A percentile compares a stretch with the other conserved stretches of the same genome.
phyloP scores from a whole-genome alignment of 805 yeast species.

The Yarrowia bubula region DNA sequence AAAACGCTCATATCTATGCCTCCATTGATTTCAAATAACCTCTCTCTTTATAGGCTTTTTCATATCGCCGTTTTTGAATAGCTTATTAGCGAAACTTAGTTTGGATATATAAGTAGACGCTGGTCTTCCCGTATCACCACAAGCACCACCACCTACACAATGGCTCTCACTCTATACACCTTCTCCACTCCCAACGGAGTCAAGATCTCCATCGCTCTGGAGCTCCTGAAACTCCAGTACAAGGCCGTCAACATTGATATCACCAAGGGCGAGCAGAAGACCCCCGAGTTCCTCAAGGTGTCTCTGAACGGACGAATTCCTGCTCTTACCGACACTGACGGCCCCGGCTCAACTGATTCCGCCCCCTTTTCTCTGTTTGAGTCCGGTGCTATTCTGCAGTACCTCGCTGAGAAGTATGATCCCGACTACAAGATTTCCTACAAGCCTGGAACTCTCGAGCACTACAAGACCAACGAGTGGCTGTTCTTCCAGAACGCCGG shows the following conservation, averaged over 20 bases:
- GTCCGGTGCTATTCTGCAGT: constrained; percentile 60
- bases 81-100: not conserved
- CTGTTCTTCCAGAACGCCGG: constrained; percentile 58
- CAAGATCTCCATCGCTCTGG: constrained; percentile 42
- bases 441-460: constrained; percentile 42
- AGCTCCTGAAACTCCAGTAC: constrained; percentile 40
- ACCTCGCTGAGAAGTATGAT: constrained; percentile 61
- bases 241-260: constrained; percentile 46
- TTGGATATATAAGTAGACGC: not conserved
- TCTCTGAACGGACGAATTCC: constrained; percentile 69
- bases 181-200: constrained; percentile 46
- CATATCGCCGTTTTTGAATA: not conserved
- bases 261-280: constrained; percentile 48
- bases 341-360: constrained; percentile 35
- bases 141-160: not conserved
- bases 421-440: constrained; percentile 47
- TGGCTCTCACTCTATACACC: constrained; percentile 45
- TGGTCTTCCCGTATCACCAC: not conserved
- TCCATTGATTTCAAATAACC: not conserved
- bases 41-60: not conserved
- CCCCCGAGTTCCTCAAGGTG: constrained; percentile 54
- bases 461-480: constrained; percentile 50
- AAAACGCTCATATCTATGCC: no score
- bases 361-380: constrained; percentile 50
- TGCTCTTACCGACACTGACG: constrained; percentile 43